Conservation (phyloP, 1,284 basidiomycete species). For the Ustilago tritici region DNA sequence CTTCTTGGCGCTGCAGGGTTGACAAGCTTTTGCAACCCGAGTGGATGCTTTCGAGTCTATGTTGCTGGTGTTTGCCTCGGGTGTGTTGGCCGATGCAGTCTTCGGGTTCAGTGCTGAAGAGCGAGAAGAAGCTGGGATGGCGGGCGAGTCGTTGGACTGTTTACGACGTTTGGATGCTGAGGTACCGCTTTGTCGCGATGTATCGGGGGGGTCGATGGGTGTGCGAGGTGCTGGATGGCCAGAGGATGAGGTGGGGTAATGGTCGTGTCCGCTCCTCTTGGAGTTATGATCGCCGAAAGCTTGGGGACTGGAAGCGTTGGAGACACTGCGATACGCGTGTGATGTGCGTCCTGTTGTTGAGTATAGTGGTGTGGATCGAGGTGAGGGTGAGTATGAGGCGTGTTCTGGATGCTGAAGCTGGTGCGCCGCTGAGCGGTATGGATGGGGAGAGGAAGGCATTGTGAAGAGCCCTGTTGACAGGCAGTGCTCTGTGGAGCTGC, state of each 20-base stretch:
- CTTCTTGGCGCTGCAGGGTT: constrained; percentile 61
- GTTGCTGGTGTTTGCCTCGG: constrained; percentile 3
- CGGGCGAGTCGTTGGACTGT: constrained; percentile 12
- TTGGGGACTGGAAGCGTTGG: constrained; percentile 42
- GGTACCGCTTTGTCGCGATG: not conserved
- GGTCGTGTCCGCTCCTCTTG: constrained; percentile 6
- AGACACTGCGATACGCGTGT: constrained; percentile 27
- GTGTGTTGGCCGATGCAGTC: not conserved
- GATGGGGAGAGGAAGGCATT: constrained; percentile 49
- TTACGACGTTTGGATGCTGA: constrained; percentile 26
- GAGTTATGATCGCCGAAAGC: constrained; percentile 20
- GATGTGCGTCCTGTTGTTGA: constrained; percentile 23
- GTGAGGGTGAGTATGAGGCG: constrained; percentile 41
- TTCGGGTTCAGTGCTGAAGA: constrained; percentile 3
- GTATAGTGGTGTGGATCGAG: constrained; percentile 36
- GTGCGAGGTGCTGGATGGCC: constrained; percentile 12
- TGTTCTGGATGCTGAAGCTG: constrained; percentile 54
- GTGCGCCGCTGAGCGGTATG: constrained; percentile 43
- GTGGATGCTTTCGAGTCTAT: constrained; percentile 30
- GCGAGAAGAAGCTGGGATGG: not conserved
- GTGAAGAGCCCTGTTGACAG: not conserved
- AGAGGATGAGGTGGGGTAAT: not conserved
- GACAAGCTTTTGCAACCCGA: constrained; percentile 59
- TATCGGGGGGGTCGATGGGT: not conserved
- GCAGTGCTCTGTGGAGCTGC: too few relatives aligned